Percentiles rank a stretch among this genome's conserved stretches.
phyloP scores from a whole-genome alignment of 805 yeast genomes.

The Ogataea ganodermae region DNA sequence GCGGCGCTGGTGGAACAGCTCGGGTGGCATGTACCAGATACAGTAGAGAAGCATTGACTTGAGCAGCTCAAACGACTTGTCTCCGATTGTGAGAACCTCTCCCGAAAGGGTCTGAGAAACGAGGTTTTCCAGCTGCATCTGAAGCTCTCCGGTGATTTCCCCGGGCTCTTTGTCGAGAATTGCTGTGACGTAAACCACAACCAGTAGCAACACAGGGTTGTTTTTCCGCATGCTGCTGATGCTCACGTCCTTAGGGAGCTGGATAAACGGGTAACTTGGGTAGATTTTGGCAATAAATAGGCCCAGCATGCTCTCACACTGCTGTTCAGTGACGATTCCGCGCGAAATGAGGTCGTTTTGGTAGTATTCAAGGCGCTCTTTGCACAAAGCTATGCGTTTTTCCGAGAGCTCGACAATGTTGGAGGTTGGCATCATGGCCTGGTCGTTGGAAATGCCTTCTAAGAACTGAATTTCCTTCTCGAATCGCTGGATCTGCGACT shows the following conservation, averaged over 20 bases:
- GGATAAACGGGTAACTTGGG: constrained; percentile 57
- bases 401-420: constrained; percentile 49
- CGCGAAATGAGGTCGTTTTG: constrained; percentile 52
- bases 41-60: constrained; percentile 62
- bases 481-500: constrained; percentile 35
- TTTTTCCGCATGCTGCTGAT: constrained; percentile 50
- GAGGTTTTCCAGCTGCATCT: constrained; percentile 52
- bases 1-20: constrained; percentile 75
- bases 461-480: constrained; percentile 44
- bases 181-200: constrained; percentile 64
- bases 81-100: constrained; percentile 69
- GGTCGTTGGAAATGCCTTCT: constrained; percentile 35
- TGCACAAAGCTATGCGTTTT: constrained; percentile 39
- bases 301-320: constrained; percentile 57
- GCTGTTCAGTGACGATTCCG: constrained; percentile 58
- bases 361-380: constrained; percentile 23
- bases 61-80: constrained; percentile 67
- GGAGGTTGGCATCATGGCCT: constrained; percentile 46
- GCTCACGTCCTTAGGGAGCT: constrained; percentile 45
- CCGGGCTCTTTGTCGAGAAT: constrained; percentile 36
- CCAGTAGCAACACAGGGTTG: constrained; percentile 63
- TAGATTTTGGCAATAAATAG: constrained; percentile 51
- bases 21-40: constrained; percentile 84
- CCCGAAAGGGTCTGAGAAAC: constrained; percentile 52
- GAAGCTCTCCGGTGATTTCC: constrained; percentile 39